phyloP scores from a whole-genome alignment of 805 yeast genomes.

The Myxozyma melibiosi region DNA sequence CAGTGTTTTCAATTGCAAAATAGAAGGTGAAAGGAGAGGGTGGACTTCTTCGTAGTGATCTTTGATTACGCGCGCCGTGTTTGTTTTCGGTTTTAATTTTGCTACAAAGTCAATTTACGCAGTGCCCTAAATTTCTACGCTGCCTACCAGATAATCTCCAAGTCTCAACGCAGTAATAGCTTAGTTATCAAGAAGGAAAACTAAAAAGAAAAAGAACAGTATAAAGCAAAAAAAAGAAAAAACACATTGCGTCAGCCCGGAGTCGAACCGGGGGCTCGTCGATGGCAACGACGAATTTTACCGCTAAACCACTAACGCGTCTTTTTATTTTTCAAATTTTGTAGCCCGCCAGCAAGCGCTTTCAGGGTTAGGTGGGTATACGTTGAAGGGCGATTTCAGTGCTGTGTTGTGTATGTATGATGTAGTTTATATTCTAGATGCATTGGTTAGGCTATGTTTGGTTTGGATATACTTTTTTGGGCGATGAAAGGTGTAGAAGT shows the following conservation, averaged over 20 bases:
- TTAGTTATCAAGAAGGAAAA: neutral
- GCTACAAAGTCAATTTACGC: neutral
- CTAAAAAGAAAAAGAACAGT: neutral
- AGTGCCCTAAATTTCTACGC: too few species aligned
- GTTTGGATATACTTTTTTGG: too few species aligned
- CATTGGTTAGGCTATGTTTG: too few species aligned
- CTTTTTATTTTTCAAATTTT: neutral
- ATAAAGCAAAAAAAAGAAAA: neutral
- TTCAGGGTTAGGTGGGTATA: too few species aligned
- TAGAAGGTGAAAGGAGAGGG: too few species aligned
- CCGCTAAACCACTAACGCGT: slow-evolving; percentile 59
- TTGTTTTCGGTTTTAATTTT: neutral
- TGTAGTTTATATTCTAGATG: too few species aligned
- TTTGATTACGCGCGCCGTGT: neutral
- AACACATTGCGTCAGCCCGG: slow-evolving; percentile 54
- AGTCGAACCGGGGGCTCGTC: slow-evolving; percentile 63
- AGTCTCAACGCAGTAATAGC: too few species aligned
- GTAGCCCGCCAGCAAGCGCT: too few species aligned
- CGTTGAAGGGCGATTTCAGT: too few species aligned
- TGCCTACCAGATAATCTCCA: too few species aligned
- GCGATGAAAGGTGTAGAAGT: too few species aligned
- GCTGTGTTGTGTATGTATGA: too few species aligned
- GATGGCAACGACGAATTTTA: slow-evolving; percentile 60
- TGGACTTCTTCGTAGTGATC: neutral
- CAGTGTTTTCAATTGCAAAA: neutral